Percentiles rank a stretch among this genome's conserved stretches.
phyloP scores from a whole-genome alignment of 768 basidiomycete species.

The Russula emetica region DNA sequence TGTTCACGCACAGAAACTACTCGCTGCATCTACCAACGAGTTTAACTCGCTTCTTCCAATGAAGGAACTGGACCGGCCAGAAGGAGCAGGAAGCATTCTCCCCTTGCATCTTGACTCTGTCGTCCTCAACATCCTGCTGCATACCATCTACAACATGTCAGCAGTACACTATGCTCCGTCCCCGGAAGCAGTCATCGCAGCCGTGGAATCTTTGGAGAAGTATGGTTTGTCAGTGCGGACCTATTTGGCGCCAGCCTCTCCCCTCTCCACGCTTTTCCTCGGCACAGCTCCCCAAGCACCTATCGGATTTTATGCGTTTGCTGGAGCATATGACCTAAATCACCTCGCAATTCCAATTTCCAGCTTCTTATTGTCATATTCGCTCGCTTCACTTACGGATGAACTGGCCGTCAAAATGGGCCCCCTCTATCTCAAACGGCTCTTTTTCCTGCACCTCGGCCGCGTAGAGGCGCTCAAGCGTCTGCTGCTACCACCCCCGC shows the following conservation, averaged over 20 bases:
- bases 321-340: conserved; percentile 60
- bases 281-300: conserved; percentile 65
- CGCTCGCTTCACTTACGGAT: conserved; percentile 65
- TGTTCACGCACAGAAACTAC: conserved; percentile 57
- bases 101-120: conserved; percentile 55
- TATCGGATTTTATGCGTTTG: conserved; percentile 67
- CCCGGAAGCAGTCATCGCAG: conserved; percentile 51
- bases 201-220: conserved; percentile 50
- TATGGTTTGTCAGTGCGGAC: conserved; percentile 58
- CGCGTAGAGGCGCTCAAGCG: conserved; percentile 79
- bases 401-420: conserved; percentile 67
- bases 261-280: conserved; percentile 57
- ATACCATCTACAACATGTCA: conserved; percentile 66
- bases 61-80: conserved; percentile 33
- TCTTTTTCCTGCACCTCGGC: conserved; percentile 82
- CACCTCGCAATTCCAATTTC: conserved; percentile 75
- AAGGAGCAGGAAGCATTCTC: conserved; percentile 51
- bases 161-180: conserved; percentile 72
- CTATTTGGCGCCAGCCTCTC: conserved; percentile 47
- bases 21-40: conserved; percentile 56
- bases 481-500: conserved; percentile 68
- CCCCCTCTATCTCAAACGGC: conserved; percentile 69
- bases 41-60: conserved; percentile 59
- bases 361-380: conserved; percentile 67
- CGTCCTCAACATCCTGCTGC: conserved; percentile 68